Conservation (phyloP, 1,284 basidiomycete species). For the Ganoderma lingzhi region DNA sequence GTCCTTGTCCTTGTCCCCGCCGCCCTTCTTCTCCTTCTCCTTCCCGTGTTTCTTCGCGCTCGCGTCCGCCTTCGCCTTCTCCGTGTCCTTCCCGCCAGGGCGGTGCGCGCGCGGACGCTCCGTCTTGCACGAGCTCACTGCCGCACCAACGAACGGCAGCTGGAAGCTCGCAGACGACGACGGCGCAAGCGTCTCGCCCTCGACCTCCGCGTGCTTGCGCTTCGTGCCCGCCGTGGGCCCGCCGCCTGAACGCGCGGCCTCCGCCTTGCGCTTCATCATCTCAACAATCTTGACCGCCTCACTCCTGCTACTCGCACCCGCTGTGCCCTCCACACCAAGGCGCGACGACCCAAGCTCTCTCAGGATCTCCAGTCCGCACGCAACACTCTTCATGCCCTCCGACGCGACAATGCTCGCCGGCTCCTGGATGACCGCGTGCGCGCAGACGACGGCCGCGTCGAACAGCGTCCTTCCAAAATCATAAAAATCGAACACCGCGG, state of each 20-base stretch:
- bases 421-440: slow-evolving; percentile 63
- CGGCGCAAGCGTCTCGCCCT: slow-evolving; percentile 35
- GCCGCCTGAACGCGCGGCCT: slow-evolving; percentile 41
- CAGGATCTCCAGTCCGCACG: slow-evolving; percentile 59
- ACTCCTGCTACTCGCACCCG: slow-evolving; percentile 42
- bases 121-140: slow-evolving; percentile 43
- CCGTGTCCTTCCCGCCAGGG: slow-evolving; percentile 21
- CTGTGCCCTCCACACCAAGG: slow-evolving; percentile 34
- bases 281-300: slow-evolving; percentile 57
- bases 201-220: slow-evolving; percentile 60
- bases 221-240: slow-evolving; percentile 49
- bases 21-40: slow-evolving; percentile 35
- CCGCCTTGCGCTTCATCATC: slow-evolving; percentile 56
- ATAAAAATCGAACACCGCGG: slow-evolving; percentile 64
- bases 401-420: slow-evolving; percentile 55
- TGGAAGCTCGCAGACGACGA: slow-evolving; percentile 46
- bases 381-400: slow-evolving; percentile 58
- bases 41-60: slow-evolving; percentile 34
- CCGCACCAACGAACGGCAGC: slow-evolving; percentile 55
- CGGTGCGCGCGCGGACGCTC: slow-evolving; percentile 29
- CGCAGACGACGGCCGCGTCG: slow-evolving; percentile 68
- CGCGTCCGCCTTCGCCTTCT: slow-evolving; percentile 26
- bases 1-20: slow-evolving; percentile 23
- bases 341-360: slow-evolving; percentile 42
- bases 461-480: slow-evolving; percentile 66